Evolutionary conservation across 352 stramenopile species (phyloP).

Genomic region (Phytophthora cactorum): DNA sequence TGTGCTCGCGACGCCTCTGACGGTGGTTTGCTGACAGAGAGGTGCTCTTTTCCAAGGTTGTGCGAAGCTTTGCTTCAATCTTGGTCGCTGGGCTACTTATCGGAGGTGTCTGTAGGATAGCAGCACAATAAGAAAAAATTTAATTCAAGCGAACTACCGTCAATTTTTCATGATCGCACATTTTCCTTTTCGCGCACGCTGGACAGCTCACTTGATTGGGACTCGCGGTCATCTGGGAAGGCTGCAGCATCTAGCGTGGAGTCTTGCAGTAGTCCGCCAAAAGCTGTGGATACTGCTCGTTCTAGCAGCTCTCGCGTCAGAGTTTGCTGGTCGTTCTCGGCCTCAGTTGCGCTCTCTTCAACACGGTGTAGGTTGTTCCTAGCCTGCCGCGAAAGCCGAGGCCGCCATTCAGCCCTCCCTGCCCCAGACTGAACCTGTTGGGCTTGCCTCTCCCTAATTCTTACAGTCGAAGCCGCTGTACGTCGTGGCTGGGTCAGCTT

Average conservation of each 20-base stretch:
- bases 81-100: conserved; percentile 8
- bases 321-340: conserved; percentile 25
- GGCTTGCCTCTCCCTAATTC: neutral
- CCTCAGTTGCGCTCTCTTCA: neutral
- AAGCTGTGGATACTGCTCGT: conserved; percentile 58
- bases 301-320: conserved; percentile 61
- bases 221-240: conserved; percentile 26
- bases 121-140: neutral
- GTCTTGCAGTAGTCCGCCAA: conserved; percentile 36
- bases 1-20: conserved; percentile 26
- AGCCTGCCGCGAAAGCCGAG: neutral
- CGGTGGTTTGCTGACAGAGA: conserved; percentile 26
- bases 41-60: conserved; percentile 16
- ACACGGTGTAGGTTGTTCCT: neutral
- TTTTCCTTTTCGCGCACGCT: conserved; percentile 35
- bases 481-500: conserved; percentile 26
- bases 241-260: conserved; percentile 26
- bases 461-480: neutral
- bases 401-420: conserved; percentile 5
- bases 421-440: neutral
- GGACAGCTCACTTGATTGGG: conserved; percentile 28
- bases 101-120: conserved; percentile 1
- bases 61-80: conserved; percentile 21
- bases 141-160: neutral
- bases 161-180: conserved; percentile 8